A percentile compares a stretch with the other conserved stretches of the same genome.
Conservation (phyloP, 345 rosid genomes). For the Hevea brasiliensis region DNA sequence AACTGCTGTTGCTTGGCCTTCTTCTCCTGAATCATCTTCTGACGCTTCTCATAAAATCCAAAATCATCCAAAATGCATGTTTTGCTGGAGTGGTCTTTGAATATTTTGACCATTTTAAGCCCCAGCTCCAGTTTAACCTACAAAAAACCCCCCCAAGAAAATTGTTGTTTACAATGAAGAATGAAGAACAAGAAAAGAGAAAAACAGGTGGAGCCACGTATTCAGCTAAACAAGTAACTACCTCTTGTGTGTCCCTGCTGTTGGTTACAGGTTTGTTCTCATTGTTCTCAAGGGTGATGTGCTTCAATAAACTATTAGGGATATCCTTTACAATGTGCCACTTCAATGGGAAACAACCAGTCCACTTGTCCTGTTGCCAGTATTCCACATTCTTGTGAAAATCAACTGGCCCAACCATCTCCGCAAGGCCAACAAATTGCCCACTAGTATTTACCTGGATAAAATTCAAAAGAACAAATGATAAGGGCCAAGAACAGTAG, state of each 20-base stretch:
- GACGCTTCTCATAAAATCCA: too few relatives aligned
- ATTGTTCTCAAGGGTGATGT: constrained; percentile 83
- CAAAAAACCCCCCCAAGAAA: constrained; percentile 5
- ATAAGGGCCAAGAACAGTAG: not conserved
- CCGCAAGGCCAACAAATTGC: constrained; percentile 92
- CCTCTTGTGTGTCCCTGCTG: constrained; percentile 97
- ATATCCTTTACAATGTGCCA: constrained; percentile 95
- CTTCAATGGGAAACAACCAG: constrained; percentile 86
- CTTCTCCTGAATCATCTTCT: constrained; percentile 46
- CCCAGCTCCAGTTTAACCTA: constrained; percentile 79
- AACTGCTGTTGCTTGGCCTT: constrained; percentile 72
- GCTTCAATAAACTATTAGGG: constrained; percentile 83
- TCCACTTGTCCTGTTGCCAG: constrained; percentile 99
- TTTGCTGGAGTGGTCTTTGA: constrained; percentile 71
- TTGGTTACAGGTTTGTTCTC: constrained; percentile 96
- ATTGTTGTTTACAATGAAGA: too few relatives aligned
- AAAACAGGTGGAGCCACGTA: not conserved
- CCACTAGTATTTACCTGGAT: constrained; percentile 91
- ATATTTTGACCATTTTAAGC: constrained; percentile 70
- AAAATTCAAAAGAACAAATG: not conserved
- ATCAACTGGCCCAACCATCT: constrained; percentile 89
- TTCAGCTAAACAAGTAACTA: constrained; percentile 11
- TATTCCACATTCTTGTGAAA: constrained; percentile 72
- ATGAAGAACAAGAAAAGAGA: too few relatives aligned
- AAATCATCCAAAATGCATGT: constrained; percentile 68